These are phyloP conservation scores for Leucogyrophana mollusca DNA, from an alignment of 768 basidiomycete species.

Conservation along the genomic window DNA sequence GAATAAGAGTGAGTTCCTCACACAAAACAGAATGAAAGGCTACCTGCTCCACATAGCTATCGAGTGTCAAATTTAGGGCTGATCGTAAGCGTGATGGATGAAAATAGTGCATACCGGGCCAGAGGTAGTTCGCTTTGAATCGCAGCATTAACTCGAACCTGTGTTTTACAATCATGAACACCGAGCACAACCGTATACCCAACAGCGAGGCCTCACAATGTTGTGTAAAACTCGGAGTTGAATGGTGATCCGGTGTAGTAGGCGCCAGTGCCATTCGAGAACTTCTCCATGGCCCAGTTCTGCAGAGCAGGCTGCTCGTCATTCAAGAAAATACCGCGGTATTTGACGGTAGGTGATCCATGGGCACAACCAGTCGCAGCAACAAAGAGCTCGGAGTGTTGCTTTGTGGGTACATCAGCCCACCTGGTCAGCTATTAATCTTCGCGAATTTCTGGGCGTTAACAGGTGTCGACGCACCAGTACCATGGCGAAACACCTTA, in stretches of 20 bases:
- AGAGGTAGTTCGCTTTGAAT: constrained; percentile 67
- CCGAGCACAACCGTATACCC: neutral
- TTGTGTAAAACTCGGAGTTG: constrained; percentile 59
- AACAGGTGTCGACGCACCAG: constrained; percentile 39
- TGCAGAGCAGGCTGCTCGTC: constrained; percentile 74
- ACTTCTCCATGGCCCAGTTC: constrained; percentile 70
- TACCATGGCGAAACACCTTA: constrained; percentile 68
- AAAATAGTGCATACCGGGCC: constrained; percentile 48
- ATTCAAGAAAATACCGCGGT: constrained; percentile 72
- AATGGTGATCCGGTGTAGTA: constrained; percentile 51
- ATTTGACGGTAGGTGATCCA: constrained; percentile 76
- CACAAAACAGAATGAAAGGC: no score
- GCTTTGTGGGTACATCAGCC: constrained; percentile 71
- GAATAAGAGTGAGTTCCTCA: no score
- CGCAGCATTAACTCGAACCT: constrained; percentile 69
- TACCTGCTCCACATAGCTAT: constrained; percentile 18
- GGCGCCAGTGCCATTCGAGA: constrained; percentile 60
- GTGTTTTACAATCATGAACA: constrained; percentile 2
- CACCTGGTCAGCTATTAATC: constrained; percentile 42
- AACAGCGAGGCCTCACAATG: constrained; percentile 36
- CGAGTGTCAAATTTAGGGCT: no score
- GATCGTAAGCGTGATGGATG: no score
- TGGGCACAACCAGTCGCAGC: constrained; percentile 31
- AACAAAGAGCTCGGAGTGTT: constrained; percentile 48
- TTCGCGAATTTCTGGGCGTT: neutral